These are phyloP conservation scores for Euphorbia lathyris DNA, from an alignment of 345 rosid species.

Conservation along the genomic window DNA sequence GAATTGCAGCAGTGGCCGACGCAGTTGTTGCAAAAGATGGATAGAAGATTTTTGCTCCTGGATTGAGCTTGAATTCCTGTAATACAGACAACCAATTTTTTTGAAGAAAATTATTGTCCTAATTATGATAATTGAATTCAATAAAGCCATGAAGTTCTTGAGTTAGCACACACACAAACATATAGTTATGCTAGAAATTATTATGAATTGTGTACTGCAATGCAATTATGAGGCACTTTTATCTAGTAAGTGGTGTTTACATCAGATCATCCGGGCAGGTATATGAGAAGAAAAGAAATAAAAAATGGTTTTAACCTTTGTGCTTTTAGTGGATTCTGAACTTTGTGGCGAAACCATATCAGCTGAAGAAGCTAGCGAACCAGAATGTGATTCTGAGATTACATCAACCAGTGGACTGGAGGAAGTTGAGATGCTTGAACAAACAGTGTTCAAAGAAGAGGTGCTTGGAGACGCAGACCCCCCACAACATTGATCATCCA, in stretches of 20 bases:
- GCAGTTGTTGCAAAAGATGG: constrained; percentile 54
- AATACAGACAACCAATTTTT: background rate
- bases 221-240: background rate
- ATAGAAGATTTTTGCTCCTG: constrained; percentile 71
- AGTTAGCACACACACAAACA: background rate
- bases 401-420: constrained; percentile 26
- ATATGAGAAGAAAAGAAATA: background rate
- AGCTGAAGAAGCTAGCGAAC: constrained; percentile 35
- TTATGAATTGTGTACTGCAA: background rate
- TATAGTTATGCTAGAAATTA: background rate
- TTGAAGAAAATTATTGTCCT: background rate
- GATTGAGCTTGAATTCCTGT: constrained; percentile 89
- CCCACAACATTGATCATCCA: constrained; percentile 37
- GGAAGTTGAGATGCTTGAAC: constrained; percentile 33
- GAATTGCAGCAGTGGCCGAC: constrained; percentile 42
- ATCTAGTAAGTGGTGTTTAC: background rate
- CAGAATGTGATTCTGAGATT: constrained; percentile 25
- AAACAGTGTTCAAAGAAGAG: constrained; percentile 24
- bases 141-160: background rate
- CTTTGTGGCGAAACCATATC: constrained; percentile 43
- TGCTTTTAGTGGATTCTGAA: constrained; percentile 39
- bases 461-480: constrained; percentile 32
- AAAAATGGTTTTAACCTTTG: constrained; percentile 44
- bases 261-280: background rate
- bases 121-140: constrained; percentile 2